Conservation (phyloP, 2,329 filamentous ascomycete species). For the Aspergillus tamarii region DNA sequence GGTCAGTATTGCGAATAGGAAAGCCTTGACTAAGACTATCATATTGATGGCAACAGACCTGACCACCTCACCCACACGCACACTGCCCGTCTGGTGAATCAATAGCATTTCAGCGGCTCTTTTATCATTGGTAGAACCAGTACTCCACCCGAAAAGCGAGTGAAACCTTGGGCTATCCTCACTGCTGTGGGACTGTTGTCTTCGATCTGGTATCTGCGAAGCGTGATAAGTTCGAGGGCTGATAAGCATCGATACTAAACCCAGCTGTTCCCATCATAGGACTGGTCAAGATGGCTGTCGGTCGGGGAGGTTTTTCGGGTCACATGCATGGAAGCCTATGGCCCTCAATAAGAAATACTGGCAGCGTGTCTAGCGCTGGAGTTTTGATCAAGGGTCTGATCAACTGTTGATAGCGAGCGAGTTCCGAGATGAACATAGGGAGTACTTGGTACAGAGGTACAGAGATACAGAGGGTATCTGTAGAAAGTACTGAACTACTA, state of each 20-base stretch:
- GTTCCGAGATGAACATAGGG: neutral
- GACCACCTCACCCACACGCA: conserved; percentile 93
- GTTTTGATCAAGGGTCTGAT: neutral
- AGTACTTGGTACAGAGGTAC: neutral
- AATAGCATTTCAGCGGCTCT: conserved; percentile 70
- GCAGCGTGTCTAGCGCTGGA: neutral
- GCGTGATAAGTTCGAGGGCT: conserved; percentile 47
- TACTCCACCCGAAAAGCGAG: conserved; percentile 41
- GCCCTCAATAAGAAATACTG: neutral
- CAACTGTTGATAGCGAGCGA: neutral
- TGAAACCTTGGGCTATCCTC: conserved; percentile 31
- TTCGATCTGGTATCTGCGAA: conserved; percentile 42
- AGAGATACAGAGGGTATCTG: neutral
- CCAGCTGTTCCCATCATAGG: conserved; percentile 27
- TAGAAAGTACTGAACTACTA: neutral
- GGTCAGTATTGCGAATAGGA: conserved; percentile 7
- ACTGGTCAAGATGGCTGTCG: neutral
- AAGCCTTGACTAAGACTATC: neutral
- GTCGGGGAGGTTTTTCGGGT: neutral
- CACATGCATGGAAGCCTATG: neutral
- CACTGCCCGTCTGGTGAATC: conserved; percentile 84
- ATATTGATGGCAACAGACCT: conserved; percentile 58
- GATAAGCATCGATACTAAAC: conserved; percentile 43
- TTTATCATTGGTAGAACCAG: conserved; percentile 25
- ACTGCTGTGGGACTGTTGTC: conserved; percentile 22